Evolutionary conservation across 352 stramenopile genomes (phyloP).

Genomic region (Elongisporangium prolatum): DNA sequence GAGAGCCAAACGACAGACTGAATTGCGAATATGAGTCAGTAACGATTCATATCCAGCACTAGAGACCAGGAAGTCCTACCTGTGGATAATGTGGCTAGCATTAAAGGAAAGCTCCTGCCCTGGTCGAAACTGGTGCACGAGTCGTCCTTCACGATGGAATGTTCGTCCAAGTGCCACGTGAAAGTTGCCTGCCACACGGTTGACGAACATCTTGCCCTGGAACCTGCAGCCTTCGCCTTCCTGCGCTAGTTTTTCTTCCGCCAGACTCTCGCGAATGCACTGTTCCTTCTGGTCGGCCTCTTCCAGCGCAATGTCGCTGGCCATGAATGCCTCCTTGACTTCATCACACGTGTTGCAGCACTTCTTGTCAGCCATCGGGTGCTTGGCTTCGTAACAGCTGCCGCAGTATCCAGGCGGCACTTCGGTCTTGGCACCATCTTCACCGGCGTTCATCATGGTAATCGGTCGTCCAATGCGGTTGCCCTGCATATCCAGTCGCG

Average conservation of each 20-base stretch:
- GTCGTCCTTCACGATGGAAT: conserved; percentile 68
- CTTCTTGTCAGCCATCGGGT: conserved; percentile 48
- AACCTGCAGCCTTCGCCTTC: conserved; percentile 80
- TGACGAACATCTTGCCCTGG: conserved; percentile 78
- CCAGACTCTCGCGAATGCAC: conserved; percentile 60
- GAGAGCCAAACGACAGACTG: conserved; percentile 66
- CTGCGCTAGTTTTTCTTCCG: conserved; percentile 62
- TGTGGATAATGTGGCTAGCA: conserved; percentile 74
- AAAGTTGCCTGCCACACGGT: conserved; percentile 84
- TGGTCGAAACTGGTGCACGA: conserved; percentile 81
- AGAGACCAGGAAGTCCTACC: conserved; percentile 8
- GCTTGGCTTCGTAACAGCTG: conserved; percentile 90
- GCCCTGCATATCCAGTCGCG: conserved; percentile 75
- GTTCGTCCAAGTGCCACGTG: conserved; percentile 77
- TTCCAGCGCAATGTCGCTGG: conserved; percentile 64
- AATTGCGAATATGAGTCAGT: neutral
- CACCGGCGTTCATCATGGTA: conserved; percentile 19
- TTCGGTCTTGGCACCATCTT: conserved; percentile 26
- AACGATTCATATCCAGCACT: neutral
- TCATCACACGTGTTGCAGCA: conserved; percentile 86
- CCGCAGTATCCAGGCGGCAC: conserved; percentile 91
- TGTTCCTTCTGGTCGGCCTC: conserved; percentile 77
- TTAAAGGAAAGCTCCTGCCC: conserved; percentile 80
- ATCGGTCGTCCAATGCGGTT: conserved; percentile 57
- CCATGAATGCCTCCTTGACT: conserved; percentile 80